Percentiles rank a stretch among this genome's conserved stretches.
Conservation (phyloP, 2,329 filamentous ascomycete species). For the Aureobasidium pullulans region DNA sequence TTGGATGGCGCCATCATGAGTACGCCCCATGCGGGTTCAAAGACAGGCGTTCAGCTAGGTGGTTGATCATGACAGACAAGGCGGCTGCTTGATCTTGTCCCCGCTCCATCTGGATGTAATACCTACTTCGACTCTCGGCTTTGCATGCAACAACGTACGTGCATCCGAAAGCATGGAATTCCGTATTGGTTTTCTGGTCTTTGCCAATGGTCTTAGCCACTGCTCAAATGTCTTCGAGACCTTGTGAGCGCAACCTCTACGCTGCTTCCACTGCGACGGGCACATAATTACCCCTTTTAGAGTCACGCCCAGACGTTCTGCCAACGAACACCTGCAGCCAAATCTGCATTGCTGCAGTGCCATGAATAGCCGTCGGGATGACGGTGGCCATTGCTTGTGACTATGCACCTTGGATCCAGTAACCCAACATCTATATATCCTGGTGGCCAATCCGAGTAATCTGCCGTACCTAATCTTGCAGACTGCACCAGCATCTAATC, state of each 20-base stretch:
- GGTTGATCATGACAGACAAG: slow-evolving; percentile 7
- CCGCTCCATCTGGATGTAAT: background rate
- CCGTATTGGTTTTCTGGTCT: slow-evolving; percentile 7
- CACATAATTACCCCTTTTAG: slow-evolving; percentile 3
- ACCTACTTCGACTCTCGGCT: background rate
- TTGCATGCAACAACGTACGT: slow-evolving; percentile 10
- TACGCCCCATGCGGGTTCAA: background rate
- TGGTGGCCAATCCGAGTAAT: background rate
- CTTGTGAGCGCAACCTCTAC: background rate
- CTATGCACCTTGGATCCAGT: background rate
- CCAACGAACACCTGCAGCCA: slow-evolving; percentile 11
- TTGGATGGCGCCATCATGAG: background rate
- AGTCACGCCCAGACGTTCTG: background rate
- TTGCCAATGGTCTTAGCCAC: slow-evolving; percentile 12
- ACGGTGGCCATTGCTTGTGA: background rate
- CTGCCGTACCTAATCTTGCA: background rate
- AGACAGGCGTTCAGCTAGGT: slow-evolving; percentile 8
- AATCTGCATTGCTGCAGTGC: slow-evolving; percentile 12
- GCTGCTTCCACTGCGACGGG: background rate
- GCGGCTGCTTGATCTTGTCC: background rate
- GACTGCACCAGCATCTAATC: background rate
- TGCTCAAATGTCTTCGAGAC: background rate
- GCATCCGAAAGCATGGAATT: slow-evolving; percentile 7
- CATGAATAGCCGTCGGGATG: slow-evolving; percentile 12
- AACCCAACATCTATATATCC: slow-evolving; percentile 8